These are phyloP conservation scores for Arachis hypogaea DNA, from an alignment of 306 rosid genomes.

Conservation along the genomic window DNA sequence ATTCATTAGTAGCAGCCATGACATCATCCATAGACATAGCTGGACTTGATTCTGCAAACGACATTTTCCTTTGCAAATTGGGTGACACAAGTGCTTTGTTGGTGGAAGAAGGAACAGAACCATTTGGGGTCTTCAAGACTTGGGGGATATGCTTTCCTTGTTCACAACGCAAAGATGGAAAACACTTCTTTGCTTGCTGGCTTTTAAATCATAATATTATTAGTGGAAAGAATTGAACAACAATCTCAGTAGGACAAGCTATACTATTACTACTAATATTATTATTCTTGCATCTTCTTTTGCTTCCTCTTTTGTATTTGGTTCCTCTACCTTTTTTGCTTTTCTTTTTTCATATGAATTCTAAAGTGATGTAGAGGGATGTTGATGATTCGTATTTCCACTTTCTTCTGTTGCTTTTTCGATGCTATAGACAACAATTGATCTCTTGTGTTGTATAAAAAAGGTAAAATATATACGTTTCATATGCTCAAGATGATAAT, in stretches of 20 bases:
- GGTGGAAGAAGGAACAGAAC: constrained; percentile 1
- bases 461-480: no score
- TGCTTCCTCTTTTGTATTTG: neutral
- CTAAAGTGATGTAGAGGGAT: neutral
- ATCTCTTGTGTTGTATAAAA: no score
- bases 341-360: neutral
- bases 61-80: constrained; percentile 7
- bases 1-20: constrained; percentile 38
- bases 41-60: constrained; percentile 16
- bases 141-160: constrained; percentile 43
- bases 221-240: constrained; percentile 3
- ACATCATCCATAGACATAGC: constrained; percentile 26
- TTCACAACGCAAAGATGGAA: constrained; percentile 38
- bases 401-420: constrained; percentile 10
- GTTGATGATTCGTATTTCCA: constrained; percentile 35
- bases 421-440: neutral
- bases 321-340: neutral
- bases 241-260: neutral
- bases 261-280: neutral
- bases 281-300: neutral
- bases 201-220: neutral
- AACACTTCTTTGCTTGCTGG: neutral
- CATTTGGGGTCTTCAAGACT: neutral
- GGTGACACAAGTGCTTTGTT: constrained; percentile 7
- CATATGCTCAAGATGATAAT: no score